These are phyloP conservation scores for Marasmius sp. DNA, from an alignment of 1,284 basidiomycete species.

Conservation along the genomic window DNA sequence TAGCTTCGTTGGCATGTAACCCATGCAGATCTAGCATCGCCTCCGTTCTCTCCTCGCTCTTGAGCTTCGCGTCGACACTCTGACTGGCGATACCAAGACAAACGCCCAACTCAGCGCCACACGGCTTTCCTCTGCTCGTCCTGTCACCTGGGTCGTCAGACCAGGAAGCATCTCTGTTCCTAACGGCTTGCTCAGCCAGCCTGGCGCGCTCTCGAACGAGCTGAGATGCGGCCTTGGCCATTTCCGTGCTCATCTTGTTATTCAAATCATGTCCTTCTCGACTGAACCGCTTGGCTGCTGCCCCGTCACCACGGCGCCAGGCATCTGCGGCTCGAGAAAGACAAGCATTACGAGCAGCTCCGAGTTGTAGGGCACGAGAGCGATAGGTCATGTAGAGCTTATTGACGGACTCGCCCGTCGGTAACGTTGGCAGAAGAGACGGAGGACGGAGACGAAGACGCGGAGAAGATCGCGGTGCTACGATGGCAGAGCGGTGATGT, in stretches of 20 bases:
- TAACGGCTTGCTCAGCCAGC: conserved; percentile 75
- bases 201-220: conserved; percentile 81
- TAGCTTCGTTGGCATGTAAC: conserved; percentile 88
- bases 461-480: conserved; percentile 83
- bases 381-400: conserved; percentile 87
- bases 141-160: conserved; percentile 85
- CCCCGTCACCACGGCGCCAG: conserved; percentile 92
- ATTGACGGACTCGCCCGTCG: conserved; percentile 80
- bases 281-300: conserved; percentile 91
- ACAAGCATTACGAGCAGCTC: conserved; percentile 91
- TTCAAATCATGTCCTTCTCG: conserved; percentile 93
- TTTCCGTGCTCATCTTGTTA: conserved; percentile 84
- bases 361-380: conserved; percentile 83
- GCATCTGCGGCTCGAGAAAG: conserved; percentile 95
- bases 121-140: conserved; percentile 69
- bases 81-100: conserved; percentile 78
- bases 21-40: conserved; percentile 82
- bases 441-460: conserved; percentile 84
- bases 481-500: conserved; percentile 64
- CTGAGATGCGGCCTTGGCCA: conserved; percentile 74
- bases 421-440: conserved; percentile 82
- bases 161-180: conserved; percentile 67
- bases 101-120: conserved; percentile 83
- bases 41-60: conserved; percentile 83
- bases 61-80: conserved; percentile 52